Base-by-base conservation (phyloP, 2,329 filamentous ascomycete species). In the Fusarium musae region DNA sequence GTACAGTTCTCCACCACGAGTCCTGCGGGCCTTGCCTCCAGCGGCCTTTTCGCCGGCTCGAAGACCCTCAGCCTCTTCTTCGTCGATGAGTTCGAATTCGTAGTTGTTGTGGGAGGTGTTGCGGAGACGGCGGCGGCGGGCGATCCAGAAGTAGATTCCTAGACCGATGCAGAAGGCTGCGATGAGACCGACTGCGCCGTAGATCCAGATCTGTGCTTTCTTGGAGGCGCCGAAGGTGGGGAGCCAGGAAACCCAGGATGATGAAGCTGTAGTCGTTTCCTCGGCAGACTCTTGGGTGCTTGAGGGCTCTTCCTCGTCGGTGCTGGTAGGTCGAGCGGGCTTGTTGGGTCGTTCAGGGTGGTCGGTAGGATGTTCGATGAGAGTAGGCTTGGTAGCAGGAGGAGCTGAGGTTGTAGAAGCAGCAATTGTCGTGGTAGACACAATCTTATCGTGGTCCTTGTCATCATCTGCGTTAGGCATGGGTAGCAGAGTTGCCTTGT, bases 191-290 rank as follows among this genome's bases (percentile, higher is more conserved):
- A 96, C 84, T 7, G 95, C 91, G 64, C 94, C 95, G 80, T 91
- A 98, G 75, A 99, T 97, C 96, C 96, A 99, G 68, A 93, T 89
- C 80, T 97, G 94, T 0, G 95, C 97, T 78, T 90, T 90, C 75
- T 94, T 94, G 13, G 93, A 95, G 42, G 95, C 92, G 60, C 95
- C 94, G 78, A 98, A 97, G 3, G 93, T 96, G 1, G 96, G 95
- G 79, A 98, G 92, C 85, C 93, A 95, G 2, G 95, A 95, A 23
- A 98, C 87, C 90, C 90, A 92, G 69, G 93, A 93, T 68, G 87
- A 91, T 74, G 93, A 92, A 74, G 87, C 87, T 43, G 83, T 84
- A 72, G 81, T 79, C 78, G 78, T 79, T 81, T 78, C 85, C 82
- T 77, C 82, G 5, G 79, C 72, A 9, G 78, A 77, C 46, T 70